Evolutionary conservation across 768 basidiomycete genomes (phyloP).

Genomic region (Mycena capillaripes): DNA sequence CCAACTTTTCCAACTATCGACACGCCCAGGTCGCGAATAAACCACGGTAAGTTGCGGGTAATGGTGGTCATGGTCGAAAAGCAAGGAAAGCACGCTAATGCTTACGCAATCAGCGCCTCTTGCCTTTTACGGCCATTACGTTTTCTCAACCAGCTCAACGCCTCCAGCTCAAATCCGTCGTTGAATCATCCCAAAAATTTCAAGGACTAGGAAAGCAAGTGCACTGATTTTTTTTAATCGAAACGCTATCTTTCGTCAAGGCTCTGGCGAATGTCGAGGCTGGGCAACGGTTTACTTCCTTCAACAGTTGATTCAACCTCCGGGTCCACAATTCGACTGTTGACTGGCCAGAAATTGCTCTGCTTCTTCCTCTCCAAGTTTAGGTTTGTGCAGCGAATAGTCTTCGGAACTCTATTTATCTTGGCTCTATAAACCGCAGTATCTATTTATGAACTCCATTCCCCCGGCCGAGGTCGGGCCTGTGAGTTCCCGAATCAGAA

Average conservation of each 20-base stretch:
- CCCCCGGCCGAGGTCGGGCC: not conserved
- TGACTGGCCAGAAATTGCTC: too few relatives aligned
- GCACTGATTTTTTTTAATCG: too few relatives aligned
- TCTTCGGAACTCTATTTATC: not conserved
- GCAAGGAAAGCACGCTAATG: constrained; percentile 1
- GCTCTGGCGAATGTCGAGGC: too few relatives aligned
- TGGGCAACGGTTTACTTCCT: too few relatives aligned
- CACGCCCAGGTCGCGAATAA: constrained; percentile 84
- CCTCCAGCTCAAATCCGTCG: too few relatives aligned
- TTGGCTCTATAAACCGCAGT: not conserved
- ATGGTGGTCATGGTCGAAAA: constrained; percentile 75
- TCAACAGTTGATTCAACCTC: too few relatives aligned
- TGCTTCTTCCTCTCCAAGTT: not conserved
- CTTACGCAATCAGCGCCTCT: not conserved
- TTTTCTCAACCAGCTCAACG: not conserved
- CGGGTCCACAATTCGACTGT: too few relatives aligned
- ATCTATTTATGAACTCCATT: not conserved
- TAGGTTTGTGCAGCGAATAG: not conserved
- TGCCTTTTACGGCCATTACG: constrained; percentile 6
- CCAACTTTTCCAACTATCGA: constrained; percentile 86
- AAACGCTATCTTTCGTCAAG: too few relatives aligned
- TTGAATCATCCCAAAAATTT: too few relatives aligned
- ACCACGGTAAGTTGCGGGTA: constrained; percentile 88
- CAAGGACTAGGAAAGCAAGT: not conserved
- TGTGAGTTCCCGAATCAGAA: not conserved